phyloP scores from a whole-genome alignment of 208 protist genomes.

The Balamuthia mandrillaris region DNA sequence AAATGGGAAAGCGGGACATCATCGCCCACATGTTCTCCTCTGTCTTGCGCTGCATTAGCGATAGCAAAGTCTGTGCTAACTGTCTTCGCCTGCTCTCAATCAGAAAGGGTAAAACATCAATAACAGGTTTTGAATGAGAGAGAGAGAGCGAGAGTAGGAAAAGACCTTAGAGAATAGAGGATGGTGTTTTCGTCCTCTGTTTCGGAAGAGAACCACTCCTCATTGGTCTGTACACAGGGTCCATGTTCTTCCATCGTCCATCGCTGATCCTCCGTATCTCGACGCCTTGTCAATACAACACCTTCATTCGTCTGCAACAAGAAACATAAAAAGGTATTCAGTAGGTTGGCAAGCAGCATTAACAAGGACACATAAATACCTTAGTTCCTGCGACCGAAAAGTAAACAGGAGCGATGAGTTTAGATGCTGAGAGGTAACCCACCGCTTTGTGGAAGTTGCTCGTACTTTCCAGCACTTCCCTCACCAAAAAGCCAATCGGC shows the following conservation, averaged over 20 bases:
- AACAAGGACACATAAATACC: neutral
- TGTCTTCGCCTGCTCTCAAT: no score
- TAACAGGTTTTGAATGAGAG: no score
- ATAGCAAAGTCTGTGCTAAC: no score
- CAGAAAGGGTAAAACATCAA: no score
- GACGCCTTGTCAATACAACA: no score
- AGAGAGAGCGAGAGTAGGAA: neutral
- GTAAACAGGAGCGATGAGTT: constrained; percentile 37
- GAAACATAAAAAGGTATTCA: neutral
- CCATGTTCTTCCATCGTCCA: no score
- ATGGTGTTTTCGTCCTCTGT: neutral
- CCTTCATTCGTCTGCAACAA: neutral
- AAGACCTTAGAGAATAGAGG: neutral
- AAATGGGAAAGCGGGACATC: neutral
- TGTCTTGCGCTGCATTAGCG: neutral
- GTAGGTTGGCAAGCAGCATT: neutral
- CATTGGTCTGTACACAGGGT: neutral
- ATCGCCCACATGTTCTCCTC: neutral
- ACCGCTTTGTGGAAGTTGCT: neutral
- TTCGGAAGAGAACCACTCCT: neutral
- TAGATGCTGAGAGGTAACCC: neutral
- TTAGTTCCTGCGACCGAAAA: constrained; percentile 7
- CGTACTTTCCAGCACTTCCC: neutral
- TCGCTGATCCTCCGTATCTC: no score
- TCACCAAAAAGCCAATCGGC: constrained; percentile 38